Evolutionary conservation across 139 green algal genomes (phyloP), one percentile per base, ranked within the genome.

Genomic region (Zygnema circumcarinatum): DNA sequence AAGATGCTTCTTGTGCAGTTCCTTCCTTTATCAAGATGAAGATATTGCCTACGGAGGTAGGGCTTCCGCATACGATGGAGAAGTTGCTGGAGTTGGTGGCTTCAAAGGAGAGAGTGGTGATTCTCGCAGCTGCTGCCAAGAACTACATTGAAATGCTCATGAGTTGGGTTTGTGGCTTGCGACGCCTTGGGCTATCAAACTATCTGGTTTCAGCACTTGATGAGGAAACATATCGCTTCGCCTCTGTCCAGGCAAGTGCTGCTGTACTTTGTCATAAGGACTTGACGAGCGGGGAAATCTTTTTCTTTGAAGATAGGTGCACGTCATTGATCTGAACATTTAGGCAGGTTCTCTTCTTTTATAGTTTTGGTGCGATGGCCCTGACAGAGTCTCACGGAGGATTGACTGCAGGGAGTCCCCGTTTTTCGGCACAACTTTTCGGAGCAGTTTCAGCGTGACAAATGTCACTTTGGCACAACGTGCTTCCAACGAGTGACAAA

Each of bases 131-230:
- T 35, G 85, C 69, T n/a, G 85, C 80, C 2, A 67, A 36, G 1
- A 89, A 89, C 79, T 90, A 90, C 67, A 38, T 22, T 42, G 85
- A 90, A 40, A 39, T 90, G 62, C 84, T 90, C 16, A 82, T 90
- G 78, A 87, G 78, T 53, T 90, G 78, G 79, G 79, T 56, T 42
- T 90, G 85, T 36, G 21, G 80, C 29, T 36, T 90, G 47, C 54
- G 39, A 1, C 36, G n/a, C 31, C 85, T 90, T 35, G 25, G 29
- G 25, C 36, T 90, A 39, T 36, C 31, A 67, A 90, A 90, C 76
- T 88, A 69, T 29, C 36, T 88, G 7, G 36, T 90, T 38, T 76
- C 62, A 32, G 85, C 85, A 25, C 47, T 90, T 42, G 85, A 90
- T 67, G 39, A 56, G 25, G 80, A 89, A 25, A 80, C 39, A 22